Evolutionary conservation across 1,139 yeast species (phyloP).

Genomic region (Zygosaccharomyces pseudobailii): DNA sequence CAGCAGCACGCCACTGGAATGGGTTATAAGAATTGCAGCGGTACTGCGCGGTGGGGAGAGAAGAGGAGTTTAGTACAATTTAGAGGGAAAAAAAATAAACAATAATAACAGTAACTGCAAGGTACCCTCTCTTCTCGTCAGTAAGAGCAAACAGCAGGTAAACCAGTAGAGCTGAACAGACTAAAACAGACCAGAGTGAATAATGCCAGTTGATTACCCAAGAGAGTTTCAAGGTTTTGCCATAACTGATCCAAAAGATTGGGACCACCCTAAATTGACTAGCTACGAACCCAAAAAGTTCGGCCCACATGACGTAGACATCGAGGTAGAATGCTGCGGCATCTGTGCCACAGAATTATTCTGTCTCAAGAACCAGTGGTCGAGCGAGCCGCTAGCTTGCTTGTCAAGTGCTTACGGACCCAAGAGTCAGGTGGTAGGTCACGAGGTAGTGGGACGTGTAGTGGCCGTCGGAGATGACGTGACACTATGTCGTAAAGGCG

Average conservation of each 20-base stretch:
- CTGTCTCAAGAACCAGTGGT: slow-evolving; percentile 35
- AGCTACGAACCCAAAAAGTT: slow-evolving; percentile 35
- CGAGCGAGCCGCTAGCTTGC: slow-evolving; percentile 35
- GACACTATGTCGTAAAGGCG: slow-evolving; percentile 39
- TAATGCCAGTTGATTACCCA: slow-evolving; percentile 33
- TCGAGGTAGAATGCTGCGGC: slow-evolving; percentile 45
- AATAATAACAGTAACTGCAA: not conserved
- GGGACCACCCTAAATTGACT: slow-evolving; percentile 41
- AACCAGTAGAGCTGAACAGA: not conserved
- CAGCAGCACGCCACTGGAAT: no score
- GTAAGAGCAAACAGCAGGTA: no score
- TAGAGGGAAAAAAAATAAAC: not conserved
- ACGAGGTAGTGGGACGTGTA: slow-evolving; percentile 45
- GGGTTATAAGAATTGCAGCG: not conserved
- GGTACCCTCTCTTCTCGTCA: no score
- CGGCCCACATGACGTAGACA: slow-evolving; percentile 35
- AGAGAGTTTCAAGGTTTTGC: slow-evolving; percentile 44
- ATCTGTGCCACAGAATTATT: slow-evolving; percentile 48
- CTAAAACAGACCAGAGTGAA: not conserved
- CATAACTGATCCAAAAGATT: slow-evolving; percentile 39
- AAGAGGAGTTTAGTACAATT: not conserved
- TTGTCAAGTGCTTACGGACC: slow-evolving; percentile 15
- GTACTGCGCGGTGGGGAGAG: not conserved
- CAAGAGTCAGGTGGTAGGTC: slow-evolving; percentile 23
- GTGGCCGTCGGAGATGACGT: slow-evolving; percentile 40